These are phyloP conservation scores for Nymphaea colorata DNA, from an alignment of 164 flowering plant genomes.

Conservation along the genomic window DNA sequence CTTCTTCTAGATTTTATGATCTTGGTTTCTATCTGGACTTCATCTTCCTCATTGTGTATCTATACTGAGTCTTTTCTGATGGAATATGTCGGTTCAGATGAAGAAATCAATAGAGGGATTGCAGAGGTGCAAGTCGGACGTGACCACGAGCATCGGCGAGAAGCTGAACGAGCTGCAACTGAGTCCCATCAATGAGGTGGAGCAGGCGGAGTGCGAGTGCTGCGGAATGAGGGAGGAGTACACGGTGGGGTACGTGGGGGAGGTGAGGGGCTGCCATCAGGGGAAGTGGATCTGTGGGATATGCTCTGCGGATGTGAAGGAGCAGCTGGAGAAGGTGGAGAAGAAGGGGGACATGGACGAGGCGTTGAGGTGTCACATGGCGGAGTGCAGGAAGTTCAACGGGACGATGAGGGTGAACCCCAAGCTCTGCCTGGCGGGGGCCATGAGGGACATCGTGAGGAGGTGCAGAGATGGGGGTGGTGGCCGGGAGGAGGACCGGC, in stretches of 20 bases:
- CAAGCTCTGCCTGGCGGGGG: constrained; percentile 30
- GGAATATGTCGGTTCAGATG: not conserved
- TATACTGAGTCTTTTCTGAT: too few species aligned
- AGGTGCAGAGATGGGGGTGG: not conserved
- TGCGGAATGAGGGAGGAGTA: constrained; percentile 55
- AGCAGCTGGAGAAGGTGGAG: constrained; percentile 7
- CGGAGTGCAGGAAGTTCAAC: constrained; percentile 36
- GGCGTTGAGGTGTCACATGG: constrained; percentile 35
- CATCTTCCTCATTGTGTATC: too few species aligned
- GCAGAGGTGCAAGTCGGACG: constrained; percentile 27
- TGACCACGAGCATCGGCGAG: constrained; percentile 13
- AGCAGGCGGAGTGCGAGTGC: constrained; percentile 37
- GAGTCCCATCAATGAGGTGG: constrained; percentile 8
- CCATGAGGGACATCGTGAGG: constrained; percentile 39
- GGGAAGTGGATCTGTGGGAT: constrained; percentile 62
- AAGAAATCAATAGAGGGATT: constrained; percentile 7
- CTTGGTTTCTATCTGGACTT: too few species aligned
- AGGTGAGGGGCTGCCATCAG: constrained; percentile 17
- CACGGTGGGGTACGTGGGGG: constrained; percentile 31
- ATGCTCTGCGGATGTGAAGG: constrained; percentile 56
- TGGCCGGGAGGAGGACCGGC: not conserved
- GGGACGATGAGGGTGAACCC: constrained; percentile 41
- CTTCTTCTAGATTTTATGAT: too few species aligned
- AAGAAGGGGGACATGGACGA: constrained; percentile 16
- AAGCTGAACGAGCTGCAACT: constrained; percentile 1